Base-by-base conservation (phyloP, 2,329 filamentous ascomycete genomes). In the Trichoderma guizhouense region DNA sequence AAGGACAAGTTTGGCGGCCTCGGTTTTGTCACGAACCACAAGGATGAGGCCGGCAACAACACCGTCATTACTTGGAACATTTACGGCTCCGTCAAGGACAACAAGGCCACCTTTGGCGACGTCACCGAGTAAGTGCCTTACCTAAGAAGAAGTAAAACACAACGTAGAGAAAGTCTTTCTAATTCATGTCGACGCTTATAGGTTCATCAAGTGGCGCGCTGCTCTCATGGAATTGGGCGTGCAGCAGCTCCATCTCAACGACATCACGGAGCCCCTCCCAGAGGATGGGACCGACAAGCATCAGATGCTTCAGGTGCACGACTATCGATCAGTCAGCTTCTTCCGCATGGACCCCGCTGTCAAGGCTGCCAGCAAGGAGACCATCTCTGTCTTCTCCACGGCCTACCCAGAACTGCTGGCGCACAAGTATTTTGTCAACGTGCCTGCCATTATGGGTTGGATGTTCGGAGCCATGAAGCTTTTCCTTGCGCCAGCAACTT, bases 361-460 rank as follows among this genome's bases (percentile, higher is more conserved):
- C 82, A 94, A 93, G 81, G 86, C 90, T 4, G 92, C 93, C 18
- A 92, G 90, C 74, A 91, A 90, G 78, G 90, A 95, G 83, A 95
- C 93, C 60, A 97, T 98, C 80, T 87, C 92, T 73, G 86, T 92
- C 66, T 94, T 98, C 80, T 89, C 91, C 66, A 90, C 89, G 76
- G 92, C 93, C 75, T 98, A 98, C 83, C 95, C 95, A 0, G 95
- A 98, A 84, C 89, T 97, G 11, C 87, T 98, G 28, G 73, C 78
- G 8, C 85, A 95, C 84, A 98, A 98, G 86, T 98, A 95, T 87
- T 98, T 98, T 79, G 92, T 98, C 83, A 98, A 98, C 78, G 93
- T 98, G 7, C 95, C 95, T 0, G 83, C 91, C 71, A 86, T 98
- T 77, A 98, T 98, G 95, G 93, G 93, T 71, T 98, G 95, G 86